Evolutionary conservation across 2,329 filamentous ascomycete genomes (phyloP).

Genomic region (Lomentospora prolificans): DNA sequence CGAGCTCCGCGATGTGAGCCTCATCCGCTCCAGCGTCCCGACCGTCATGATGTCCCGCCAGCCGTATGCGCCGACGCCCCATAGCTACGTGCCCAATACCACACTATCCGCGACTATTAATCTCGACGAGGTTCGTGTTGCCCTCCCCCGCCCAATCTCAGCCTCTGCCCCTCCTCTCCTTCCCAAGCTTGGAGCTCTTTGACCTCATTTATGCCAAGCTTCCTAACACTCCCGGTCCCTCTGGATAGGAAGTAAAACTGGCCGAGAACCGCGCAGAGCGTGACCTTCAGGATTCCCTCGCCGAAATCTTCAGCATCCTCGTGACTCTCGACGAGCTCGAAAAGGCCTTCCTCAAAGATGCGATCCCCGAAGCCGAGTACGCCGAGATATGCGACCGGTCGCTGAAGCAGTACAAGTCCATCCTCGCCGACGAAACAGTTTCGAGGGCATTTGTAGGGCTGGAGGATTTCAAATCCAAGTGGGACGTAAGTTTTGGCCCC

Average conservation of each 20-base stretch:
- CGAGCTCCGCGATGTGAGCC: constrained; percentile 1
- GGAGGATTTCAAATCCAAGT: constrained; percentile 83
- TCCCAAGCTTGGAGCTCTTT: too few relatives aligned
- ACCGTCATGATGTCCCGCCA: constrained; percentile 45
- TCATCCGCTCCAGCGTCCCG: neutral
- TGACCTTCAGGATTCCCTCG: constrained; percentile 89
- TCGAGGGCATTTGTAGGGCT: constrained; percentile 77
- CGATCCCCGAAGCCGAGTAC: constrained; percentile 82
- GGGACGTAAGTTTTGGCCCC: constrained; percentile 58
- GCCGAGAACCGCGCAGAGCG: constrained; percentile 78
- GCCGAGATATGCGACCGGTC: constrained; percentile 92
- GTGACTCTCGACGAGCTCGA: constrained; percentile 91
- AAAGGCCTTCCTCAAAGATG: constrained; percentile 94
- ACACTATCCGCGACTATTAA: constrained; percentile 82
- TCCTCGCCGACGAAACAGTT: constrained; percentile 84
- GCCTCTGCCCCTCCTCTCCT: constrained; percentile 15
- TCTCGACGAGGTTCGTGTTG: constrained; percentile 64
- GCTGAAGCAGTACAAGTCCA: constrained; percentile 93
- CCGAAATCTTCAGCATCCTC: constrained; percentile 96
- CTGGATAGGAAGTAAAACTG: constrained; percentile 76
- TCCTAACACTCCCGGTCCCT: neutral
- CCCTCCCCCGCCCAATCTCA: constrained; percentile 2
- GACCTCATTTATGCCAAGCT: constrained; percentile 8
- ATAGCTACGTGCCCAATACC: constrained; percentile 82
- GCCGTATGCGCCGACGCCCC: constrained; percentile 80